Evolutionary conservation across 805 yeast genomes (phyloP).

Genomic region (Ogataea henricii): DNA sequence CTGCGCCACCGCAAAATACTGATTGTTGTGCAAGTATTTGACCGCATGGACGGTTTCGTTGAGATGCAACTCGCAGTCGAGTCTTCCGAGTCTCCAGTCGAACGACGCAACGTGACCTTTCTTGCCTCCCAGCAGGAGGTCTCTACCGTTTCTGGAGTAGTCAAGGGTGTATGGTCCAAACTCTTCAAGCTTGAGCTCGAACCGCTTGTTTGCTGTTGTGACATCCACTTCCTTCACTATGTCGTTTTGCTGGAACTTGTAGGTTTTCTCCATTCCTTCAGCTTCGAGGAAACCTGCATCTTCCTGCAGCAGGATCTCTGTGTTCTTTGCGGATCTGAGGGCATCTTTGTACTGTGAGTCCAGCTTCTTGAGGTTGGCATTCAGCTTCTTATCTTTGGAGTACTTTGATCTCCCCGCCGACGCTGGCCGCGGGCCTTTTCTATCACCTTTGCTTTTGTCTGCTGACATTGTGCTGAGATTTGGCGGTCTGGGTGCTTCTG

Average conservation of each 20-base stretch:
- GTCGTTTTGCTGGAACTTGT: slow-evolving; percentile 79
- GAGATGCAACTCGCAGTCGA: slow-evolving; percentile 79
- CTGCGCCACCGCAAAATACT: slow-evolving; percentile 95
- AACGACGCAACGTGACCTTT: slow-evolving; percentile 95
- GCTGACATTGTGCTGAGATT: background rate
- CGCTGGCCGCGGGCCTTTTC: background rate
- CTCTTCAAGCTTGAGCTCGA: slow-evolving; percentile 70
- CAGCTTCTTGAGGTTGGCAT: slow-evolving; percentile 63
- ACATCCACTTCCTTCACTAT: slow-evolving; percentile 75
- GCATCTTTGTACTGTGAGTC: slow-evolving; percentile 79
- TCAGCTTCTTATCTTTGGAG: slow-evolving; percentile 53
- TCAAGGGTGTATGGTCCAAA: slow-evolving; percentile 87
- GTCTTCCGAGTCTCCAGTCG: slow-evolving; percentile 89
- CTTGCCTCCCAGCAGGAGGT: slow-evolving; percentile 78
- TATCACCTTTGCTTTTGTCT: background rate
- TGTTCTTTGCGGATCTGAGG: slow-evolving; percentile 77
- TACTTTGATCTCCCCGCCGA: slow-evolving; percentile 1
- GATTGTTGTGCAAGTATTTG: slow-evolving; percentile 87
- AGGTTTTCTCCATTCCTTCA: slow-evolving; percentile 94
- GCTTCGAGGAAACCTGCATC: slow-evolving; percentile 86
- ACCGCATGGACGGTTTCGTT: slow-evolving; percentile 91
- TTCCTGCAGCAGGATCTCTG: slow-evolving; percentile 84
- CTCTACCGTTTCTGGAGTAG: slow-evolving; percentile 86
- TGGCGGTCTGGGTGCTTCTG: too few species aligned
- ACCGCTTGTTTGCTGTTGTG: slow-evolving; percentile 70